Percentiles rank a stretch among this genome's conserved stretches.
These are phyloP conservation scores for Sarcocystis neurona DNA, from an alignment of 169 alveolate genomes.

Conservation along the genomic window DNA sequence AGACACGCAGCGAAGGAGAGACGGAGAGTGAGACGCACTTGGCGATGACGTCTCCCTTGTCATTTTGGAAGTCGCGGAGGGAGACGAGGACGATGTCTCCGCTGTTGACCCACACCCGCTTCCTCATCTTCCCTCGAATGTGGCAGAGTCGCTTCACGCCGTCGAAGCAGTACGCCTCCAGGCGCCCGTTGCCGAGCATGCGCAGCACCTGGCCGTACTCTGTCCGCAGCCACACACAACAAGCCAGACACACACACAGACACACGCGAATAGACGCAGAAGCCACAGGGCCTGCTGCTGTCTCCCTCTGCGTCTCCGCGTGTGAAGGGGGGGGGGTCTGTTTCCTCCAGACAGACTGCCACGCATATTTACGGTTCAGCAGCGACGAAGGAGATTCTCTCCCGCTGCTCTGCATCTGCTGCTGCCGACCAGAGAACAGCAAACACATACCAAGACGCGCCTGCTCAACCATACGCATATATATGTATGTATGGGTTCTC, in stretches of 20 bases:
- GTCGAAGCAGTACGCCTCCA: conserved; percentile 97
- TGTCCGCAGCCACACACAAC: conserved; percentile 47
- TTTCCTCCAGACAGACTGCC: too few species aligned
- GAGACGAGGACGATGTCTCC: conserved; percentile 96
- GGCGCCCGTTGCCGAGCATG: conserved; percentile 98
- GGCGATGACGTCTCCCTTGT: conserved; percentile 97
- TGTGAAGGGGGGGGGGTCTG: too few species aligned
- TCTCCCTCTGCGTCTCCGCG: too few species aligned
- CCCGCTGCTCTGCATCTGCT: too few species aligned
- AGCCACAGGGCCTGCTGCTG: too few species aligned
- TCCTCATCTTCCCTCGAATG: conserved; percentile 97
- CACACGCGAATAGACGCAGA: neutral
- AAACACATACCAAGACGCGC: too few species aligned
- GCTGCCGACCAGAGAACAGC: too few species aligned
- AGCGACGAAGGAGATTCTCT: too few species aligned
- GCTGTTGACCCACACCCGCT: conserved; percentile 97
- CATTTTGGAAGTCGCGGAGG: conserved; percentile 97
- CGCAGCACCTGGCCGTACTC: conserved; percentile 96
- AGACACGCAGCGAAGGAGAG: too few species aligned
- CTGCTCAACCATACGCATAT: too few species aligned
- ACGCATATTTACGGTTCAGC: too few species aligned
- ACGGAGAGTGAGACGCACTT: conserved; percentile 85
- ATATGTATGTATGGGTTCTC: too few species aligned
- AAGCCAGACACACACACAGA: neutral
- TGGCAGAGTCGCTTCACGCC: conserved; percentile 96